Base-by-base conservation (phyloP, 2,329 filamentous ascomycete species). In the Anthostomella pinea region DNA sequence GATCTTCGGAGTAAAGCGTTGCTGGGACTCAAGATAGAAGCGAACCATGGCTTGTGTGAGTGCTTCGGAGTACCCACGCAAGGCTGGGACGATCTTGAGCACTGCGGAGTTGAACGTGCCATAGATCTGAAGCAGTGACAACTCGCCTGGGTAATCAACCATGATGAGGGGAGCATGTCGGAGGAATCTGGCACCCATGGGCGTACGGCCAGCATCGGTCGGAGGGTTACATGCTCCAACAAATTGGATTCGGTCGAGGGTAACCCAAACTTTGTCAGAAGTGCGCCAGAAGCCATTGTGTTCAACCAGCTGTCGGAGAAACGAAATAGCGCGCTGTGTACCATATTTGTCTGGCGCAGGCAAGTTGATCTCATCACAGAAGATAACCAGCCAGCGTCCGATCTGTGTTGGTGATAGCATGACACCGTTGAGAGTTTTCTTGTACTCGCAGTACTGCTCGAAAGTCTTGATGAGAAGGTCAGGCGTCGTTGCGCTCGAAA, bases 201-300 rank as follows among this genome's bases (percentile, higher is more conserved):
- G 85, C 9, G 93, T 97, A 76, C 93, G 89, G 17, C 93, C 93
- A 51, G 90, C 90, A 66, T 98, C 94, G 1, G 93, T 97, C 1
- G 93, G 93, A 53, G 93, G 94, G 65, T 99, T 99, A 63, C 93
- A 99, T 56, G 93, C 93, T 53, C 93, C 93, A 35, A 99, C 94
- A 51, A 99, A 99, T 59, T 99, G 93, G 55, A 99, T 97, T 28
- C 94, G 85, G 59, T 98, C 94, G 14, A 98, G 78, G 5, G 87
- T 94, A 33, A 98, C 93, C 93, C 93, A 99, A 4, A 86, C 89
- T 70, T 95, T 96, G 67, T 97, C 94, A 0, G 87, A 87, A 1
- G 94, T 95, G 51, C 91, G 80, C 94, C 94, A 99, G 77, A 98
- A 99, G 19, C 93, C 93, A 53, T 97, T 97, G 59, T 98, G 93